Percentiles rank a stretch among this genome's conserved stretches.
These are phyloP conservation scores for Yamadazyma sp. DNA, from an alignment of 805 yeast genomes.

Conservation along the genomic window DNA sequence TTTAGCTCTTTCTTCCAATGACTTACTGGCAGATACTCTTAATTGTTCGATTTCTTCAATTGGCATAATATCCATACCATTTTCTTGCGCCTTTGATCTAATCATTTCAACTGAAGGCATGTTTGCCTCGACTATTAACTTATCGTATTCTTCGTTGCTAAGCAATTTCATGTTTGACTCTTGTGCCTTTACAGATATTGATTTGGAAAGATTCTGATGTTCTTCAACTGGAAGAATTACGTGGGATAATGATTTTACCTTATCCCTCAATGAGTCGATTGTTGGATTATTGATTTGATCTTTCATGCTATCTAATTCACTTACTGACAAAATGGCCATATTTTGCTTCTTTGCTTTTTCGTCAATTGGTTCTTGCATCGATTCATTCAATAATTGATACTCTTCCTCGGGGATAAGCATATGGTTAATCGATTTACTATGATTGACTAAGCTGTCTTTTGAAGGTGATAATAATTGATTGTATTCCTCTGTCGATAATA, in stretches of 20 bases:
- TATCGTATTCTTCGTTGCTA: slow-evolving; percentile 24
- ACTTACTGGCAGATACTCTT: slow-evolving; percentile 9
- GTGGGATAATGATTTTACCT: slow-evolving; percentile 14
- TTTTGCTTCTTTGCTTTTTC: slow-evolving; percentile 25
- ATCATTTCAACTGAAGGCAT: slow-evolving; percentile 28
- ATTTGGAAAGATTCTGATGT: slow-evolving; percentile 19
- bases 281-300: slow-evolving; percentile 21
- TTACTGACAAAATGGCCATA: slow-evolving; percentile 18
- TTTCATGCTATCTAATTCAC: slow-evolving; percentile 24
- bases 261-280: slow-evolving; percentile 23
- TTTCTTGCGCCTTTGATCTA: slow-evolving; percentile 19
- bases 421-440: slow-evolving; percentile 14
- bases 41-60: slow-evolving; percentile 21
- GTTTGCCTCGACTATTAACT: slow-evolving; percentile 25
- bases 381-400: slow-evolving; percentile 3
- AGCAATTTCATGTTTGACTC: slow-evolving; percentile 14
- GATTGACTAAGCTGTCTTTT: slow-evolving; percentile 13
- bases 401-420: slow-evolving; percentile 14
- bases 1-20: slow-evolving; percentile 17
- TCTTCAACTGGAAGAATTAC: slow-evolving; percentile 11
- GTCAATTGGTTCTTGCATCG: slow-evolving; percentile 8
- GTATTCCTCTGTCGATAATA: slow-evolving; percentile 20
- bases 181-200: slow-evolving; percentile 25
- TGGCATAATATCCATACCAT: slow-evolving; percentile 27
- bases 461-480: slow-evolving; percentile 8